Conservation (phyloP, 495 filamentous ascomycete genomes). For the Podospora pseudopauciseta region DNA sequence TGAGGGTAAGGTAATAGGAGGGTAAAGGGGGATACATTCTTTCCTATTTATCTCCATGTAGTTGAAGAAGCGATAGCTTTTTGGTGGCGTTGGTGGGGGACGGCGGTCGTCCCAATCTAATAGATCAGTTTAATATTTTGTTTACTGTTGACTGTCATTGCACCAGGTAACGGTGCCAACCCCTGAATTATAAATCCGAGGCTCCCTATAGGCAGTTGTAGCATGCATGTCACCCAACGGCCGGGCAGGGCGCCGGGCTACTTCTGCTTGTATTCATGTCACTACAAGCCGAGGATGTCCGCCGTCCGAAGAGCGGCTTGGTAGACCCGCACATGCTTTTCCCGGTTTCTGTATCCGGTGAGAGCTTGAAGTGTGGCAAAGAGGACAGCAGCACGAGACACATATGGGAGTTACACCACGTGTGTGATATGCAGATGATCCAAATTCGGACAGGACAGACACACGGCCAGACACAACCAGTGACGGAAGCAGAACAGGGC, state of each 20-base stretch:
- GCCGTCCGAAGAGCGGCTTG: constrained; percentile 3
- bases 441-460: not conserved
- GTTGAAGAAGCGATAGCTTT: not conserved
- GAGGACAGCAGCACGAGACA: not conserved
- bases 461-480: not conserved
- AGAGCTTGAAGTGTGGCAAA: not conserved
- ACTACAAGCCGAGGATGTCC: constrained; percentile 15
- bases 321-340: constrained; percentile 14
- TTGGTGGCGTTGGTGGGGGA: not conserved
- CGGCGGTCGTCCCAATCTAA: not conserved
- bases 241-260: not conserved
- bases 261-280: not conserved
- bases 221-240: not conserved
- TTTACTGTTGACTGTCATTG: not conserved
- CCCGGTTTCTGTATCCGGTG: constrained; percentile 4
- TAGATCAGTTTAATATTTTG: not conserved
- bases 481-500: not conserved
- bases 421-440: not conserved
- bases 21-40: not conserved
- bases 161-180: not conserved
- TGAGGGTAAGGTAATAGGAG: not conserved
- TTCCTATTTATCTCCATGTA: not conserved
- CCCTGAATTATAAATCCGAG: constrained; percentile 5
- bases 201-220: not conserved
- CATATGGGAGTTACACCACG: not conserved